phyloP scores from a whole-genome alignment of 148 eudicot species.

The Limonium bicolor region DNA sequence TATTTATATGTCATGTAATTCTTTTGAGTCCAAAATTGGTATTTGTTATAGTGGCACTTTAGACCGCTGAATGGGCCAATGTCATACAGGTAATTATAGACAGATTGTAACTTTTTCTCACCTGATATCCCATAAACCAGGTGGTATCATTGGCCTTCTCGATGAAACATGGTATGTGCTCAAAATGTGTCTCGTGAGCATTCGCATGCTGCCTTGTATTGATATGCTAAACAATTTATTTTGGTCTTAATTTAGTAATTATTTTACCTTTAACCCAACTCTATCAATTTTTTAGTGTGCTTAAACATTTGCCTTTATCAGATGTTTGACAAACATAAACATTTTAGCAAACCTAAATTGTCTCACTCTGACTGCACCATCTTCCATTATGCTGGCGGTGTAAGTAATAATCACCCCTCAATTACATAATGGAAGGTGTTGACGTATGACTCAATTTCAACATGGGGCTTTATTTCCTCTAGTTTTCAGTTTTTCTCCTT shows the following conservation, averaged over 20 bases:
- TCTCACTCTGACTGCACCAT: constrained; percentile 78
- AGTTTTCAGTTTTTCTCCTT: too few relatives aligned
- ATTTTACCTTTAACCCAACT: too few relatives aligned
- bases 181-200: too few relatives aligned
- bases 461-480: too few relatives aligned
- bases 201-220: background rate
- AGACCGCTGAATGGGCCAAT: too few relatives aligned
- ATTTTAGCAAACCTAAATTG: constrained; percentile 82
- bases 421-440: too few relatives aligned
- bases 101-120: constrained; percentile 2
- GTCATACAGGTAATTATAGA: background rate
- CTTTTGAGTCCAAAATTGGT: too few relatives aligned
- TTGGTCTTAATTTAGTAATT: too few relatives aligned
- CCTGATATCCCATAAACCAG: constrained; percentile 67
- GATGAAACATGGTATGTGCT: constrained; percentile 93
- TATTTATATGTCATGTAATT: too few relatives aligned
- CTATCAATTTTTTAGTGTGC: background rate
- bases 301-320: constrained; percentile 89
- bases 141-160: constrained; percentile 88
- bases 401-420: too few relatives aligned
- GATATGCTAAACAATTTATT: background rate
- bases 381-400: constrained; percentile 92
- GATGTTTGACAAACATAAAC: constrained; percentile 78
- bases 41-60: too few relatives aligned
- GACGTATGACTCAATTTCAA: too few relatives aligned